Base-by-base conservation (phyloP, 495 filamentous ascomycete genomes). In the Podospora pseudopauciseta region DNA sequence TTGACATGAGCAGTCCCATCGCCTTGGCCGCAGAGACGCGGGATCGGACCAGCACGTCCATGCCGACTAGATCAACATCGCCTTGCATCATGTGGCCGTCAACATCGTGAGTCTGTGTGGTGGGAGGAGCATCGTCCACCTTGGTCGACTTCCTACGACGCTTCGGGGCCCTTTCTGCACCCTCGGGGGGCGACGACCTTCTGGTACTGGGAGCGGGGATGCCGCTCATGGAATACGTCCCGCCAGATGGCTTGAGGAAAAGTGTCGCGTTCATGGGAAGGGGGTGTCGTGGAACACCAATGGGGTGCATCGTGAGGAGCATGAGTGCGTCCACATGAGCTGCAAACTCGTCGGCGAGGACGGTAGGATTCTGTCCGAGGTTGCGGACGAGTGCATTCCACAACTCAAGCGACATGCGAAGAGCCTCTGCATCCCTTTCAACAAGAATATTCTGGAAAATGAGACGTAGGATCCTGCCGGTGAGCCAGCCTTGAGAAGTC, bases 11-110 rank as follows among this genome's bases (percentile, higher is more conserved):
- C 67, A 87, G 83, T 32, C 94, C 95, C 71, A 97, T 86, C 16
- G 95, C 96, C 74, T 85, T 86, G 20, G 93, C 91, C 6, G 93
- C 92, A 73, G 87, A 90, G 53, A 97, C 89, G 76, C 93, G 93
- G 6, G 94, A 97, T 71, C 94, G 87, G 65, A 97, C 85, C 72
- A 99, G 86, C 4, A 88, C 89, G 65, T 99, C 96, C 62, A 89
- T 82, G 59, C 96, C 94, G 30, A 98, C 93, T 56, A 99, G 81
- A 71, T 99, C 95, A 64, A 97, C 89, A 74, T 99, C 95, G 57
- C 95, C 95, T 73, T 93, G 91, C 79, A 99, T 92, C 92, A 99
- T 97, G 73, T 96, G 93, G 19, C 92, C 95, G 75, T 99, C 95
- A 49, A 99, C 92, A 76, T 99, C 97, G 77, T 99, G 96, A 4